A percentile compares a stretch with the other conserved stretches of the same genome.
These are phyloP conservation scores for Aurifilum marmelostoma DNA, from an alignment of 2,329 filamentous ascomycete genomes.

Conservation along the genomic window DNA sequence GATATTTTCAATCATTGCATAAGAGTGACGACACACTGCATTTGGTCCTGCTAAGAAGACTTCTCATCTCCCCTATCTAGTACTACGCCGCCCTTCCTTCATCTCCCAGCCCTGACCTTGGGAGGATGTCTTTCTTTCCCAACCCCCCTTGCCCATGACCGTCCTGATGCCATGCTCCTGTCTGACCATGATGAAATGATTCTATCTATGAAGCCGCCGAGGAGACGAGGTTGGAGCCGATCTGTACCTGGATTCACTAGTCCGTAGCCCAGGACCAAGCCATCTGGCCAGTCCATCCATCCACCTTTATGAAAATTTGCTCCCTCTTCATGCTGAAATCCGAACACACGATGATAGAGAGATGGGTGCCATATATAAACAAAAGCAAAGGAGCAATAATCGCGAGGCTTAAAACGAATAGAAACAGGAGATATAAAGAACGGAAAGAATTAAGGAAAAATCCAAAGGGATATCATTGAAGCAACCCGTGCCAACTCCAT, in stretches of 20 bases:
- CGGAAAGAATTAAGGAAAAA: slow-evolving; percentile 5
- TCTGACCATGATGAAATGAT: neutral
- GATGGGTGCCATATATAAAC: neutral
- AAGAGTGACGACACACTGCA: neutral
- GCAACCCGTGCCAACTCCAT: slow-evolving; percentile 14
- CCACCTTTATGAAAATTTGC: neutral
- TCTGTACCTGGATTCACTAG: neutral
- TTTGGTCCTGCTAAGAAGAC: neutral
- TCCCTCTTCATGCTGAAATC: neutral
- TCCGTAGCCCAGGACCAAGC: neutral
- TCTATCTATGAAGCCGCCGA: neutral
- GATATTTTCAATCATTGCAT: neutral
- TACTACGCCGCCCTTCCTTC: neutral
- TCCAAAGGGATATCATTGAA: slow-evolving; percentile 24
- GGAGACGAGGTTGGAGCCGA: neutral
- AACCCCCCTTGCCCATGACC: neutral
- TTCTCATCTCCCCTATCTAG: neutral
- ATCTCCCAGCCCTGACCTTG: neutral
- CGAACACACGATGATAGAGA: neutral
- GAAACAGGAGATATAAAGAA: neutral
- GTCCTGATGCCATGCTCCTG: neutral
- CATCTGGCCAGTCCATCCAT: neutral
- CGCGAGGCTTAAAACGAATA: neutral
- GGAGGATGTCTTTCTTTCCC: neutral
- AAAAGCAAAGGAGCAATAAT: neutral